Evolutionary conservation across 2,329 filamentous ascomycete genomes (phyloP).

Genomic region (Grosmannia huntii): DNA sequence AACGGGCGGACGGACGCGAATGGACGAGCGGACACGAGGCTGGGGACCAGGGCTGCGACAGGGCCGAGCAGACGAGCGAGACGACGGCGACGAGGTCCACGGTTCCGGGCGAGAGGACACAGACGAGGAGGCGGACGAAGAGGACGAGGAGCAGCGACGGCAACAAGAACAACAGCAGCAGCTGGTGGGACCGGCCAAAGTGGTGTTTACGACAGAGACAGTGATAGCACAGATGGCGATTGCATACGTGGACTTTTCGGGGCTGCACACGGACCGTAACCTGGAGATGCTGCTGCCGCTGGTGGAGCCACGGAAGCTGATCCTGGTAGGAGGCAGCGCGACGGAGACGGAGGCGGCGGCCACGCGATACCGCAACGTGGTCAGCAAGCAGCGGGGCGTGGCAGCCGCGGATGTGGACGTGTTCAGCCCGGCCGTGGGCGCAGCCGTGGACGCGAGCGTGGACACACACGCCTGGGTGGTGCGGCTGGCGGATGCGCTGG

Average conservation of each 20-base stretch:
- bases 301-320: slow-evolving; percentile 86
- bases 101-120: neutral
- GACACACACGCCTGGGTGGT: slow-evolving; percentile 97
- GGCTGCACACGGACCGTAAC: slow-evolving; percentile 85
- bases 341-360: slow-evolving; percentile 71
- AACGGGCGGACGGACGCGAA: neutral
- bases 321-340: slow-evolving; percentile 70
- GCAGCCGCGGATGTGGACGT: slow-evolving; percentile 50
- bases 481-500: slow-evolving; percentile 72
- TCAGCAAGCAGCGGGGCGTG: slow-evolving; percentile 32
- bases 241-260: slow-evolving; percentile 82
- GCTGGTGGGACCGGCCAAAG: slow-evolving; percentile 57
- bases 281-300: slow-evolving; percentile 90
- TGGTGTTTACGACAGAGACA: slow-evolving; percentile 49
- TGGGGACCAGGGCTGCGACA: neutral
- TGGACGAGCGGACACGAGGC: neutral
- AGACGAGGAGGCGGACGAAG: slow-evolving; percentile 24
- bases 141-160: slow-evolving; percentile 34
- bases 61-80: neutral
- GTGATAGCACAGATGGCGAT: slow-evolving; percentile 63
- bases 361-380: slow-evolving; percentile 61
- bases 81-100: neutral
- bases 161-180: slow-evolving; percentile 44
- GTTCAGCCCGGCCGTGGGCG: slow-evolving; percentile 67
- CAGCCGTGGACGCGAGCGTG: slow-evolving; percentile 74